A percentile compares a stretch with the other conserved stretches of the same genome.
phyloP scores from a whole-genome alignment of 75 land plant genomes.

The Isoetes taiwanensis region DNA sequence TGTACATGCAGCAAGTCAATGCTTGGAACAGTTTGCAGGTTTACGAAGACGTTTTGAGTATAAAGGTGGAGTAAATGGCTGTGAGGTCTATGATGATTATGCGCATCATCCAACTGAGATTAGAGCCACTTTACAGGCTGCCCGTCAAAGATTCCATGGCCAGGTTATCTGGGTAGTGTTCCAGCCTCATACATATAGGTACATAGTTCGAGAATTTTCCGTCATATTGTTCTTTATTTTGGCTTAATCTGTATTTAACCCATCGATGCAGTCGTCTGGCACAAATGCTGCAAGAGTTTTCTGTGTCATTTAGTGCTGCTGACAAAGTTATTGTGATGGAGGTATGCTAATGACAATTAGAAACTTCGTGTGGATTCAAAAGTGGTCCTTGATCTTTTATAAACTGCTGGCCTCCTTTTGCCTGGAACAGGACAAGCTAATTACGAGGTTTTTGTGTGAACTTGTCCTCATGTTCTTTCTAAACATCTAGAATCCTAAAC shows the following conservation, averaged over 20 bases:
- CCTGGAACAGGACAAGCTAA: neutral
- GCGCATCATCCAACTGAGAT: conserved; percentile 71
- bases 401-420: neutral
- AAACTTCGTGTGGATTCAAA: neutral
- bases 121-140: conserved; percentile 42
- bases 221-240: neutral
- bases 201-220: neutral
- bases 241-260: neutral
- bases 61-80: conserved; percentile 29
- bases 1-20: conserved; percentile 24
- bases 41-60: conserved; percentile 43
- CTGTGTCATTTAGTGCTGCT: conserved; percentile 37
- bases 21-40: conserved; percentile 32
- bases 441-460: neutral
- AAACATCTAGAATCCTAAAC: neutral
- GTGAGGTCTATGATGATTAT: conserved; percentile 50
- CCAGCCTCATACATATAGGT: conserved; percentile 64
- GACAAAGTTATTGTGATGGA: conserved; percentile 49
- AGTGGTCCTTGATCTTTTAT: neutral
- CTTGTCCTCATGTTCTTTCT: neutral
- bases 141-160: conserved; percentile 30
- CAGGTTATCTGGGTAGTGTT: conserved; percentile 46
- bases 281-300: conserved; percentile 34
- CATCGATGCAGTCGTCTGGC: conserved; percentile 37
- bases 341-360: conserved; percentile 12